Conservation (phyloP, 768 basidiomycete species). For the Rhodotorula sphaerocarpa region DNA sequence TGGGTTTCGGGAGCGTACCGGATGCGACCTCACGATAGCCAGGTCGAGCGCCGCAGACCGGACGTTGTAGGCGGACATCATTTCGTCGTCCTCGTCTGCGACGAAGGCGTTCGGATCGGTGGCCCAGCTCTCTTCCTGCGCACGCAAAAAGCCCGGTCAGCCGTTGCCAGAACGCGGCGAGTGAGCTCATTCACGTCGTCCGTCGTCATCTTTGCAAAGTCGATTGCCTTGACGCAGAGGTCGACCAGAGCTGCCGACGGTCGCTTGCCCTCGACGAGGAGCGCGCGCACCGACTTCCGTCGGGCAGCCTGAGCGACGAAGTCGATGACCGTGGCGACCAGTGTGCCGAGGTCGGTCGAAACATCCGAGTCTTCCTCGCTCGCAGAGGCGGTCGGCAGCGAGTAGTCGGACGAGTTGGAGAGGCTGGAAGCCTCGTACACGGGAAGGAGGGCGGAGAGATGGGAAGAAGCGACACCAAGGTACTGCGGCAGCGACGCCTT, state of each 20-base stretch:
- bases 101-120: constrained; percentile 85
- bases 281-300: constrained; percentile 57
- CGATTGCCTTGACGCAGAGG: constrained; percentile 55
- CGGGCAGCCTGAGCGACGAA: constrained; percentile 63
- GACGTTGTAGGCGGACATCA: constrained; percentile 62
- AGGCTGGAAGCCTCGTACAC: constrained; percentile 44
- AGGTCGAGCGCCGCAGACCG: constrained; percentile 79
- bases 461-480: constrained; percentile 40
- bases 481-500: constrained; percentile 47
- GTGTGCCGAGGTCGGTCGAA: constrained; percentile 56
- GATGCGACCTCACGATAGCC: constrained; percentile 65
- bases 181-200: constrained; percentile 57
- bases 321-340: constrained; percentile 72
- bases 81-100: constrained; percentile 88
- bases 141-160: constrained; percentile 6
- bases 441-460: constrained; percentile 56
- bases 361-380: constrained; percentile 60
- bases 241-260: constrained; percentile 43
- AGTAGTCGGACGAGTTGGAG: constrained; percentile 39
- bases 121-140: constrained; percentile 82
- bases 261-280: constrained; percentile 49
- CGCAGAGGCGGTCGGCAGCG: constrained; percentile 52
- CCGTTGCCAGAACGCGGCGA: background rate
- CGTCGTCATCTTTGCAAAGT: constrained; percentile 74
- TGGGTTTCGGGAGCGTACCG: background rate